phyloP scores from a whole-genome alignment of 228 moss, liverwort and hornwort genomes.

The Sphagnum fallax region DNA sequence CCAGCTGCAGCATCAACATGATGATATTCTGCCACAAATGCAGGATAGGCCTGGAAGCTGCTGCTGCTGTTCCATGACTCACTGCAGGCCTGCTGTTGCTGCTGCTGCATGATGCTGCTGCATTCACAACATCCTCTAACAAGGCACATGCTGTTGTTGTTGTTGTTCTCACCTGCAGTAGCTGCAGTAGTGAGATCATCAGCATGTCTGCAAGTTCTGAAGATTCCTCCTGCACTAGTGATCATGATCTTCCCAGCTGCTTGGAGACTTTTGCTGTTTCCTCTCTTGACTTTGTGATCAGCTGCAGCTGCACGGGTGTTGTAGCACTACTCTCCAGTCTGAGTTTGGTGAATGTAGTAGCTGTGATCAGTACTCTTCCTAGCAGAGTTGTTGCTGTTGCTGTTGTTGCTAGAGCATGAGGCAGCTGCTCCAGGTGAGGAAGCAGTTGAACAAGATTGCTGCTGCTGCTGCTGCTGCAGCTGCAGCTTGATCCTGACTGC shows the following conservation, averaged over 20 bases:
- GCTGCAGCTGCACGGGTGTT: slow-evolving; percentile 23
- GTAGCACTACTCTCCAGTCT: slow-evolving; percentile 36
- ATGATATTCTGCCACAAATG: too few species aligned
- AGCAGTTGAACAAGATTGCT: too few species aligned
- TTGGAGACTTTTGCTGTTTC: slow-evolving; percentile 13
- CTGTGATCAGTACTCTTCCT: too few species aligned
- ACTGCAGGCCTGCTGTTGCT: too few species aligned
- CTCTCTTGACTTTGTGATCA: slow-evolving; percentile 38
- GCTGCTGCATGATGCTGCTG: slow-evolving; percentile 11
- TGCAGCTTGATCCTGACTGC: too few species aligned
- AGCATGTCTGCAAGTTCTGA: too few species aligned
- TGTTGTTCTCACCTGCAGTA: slow-evolving; percentile 15
- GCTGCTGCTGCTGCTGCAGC: too few species aligned
- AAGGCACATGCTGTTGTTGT: slow-evolving; percentile 24
- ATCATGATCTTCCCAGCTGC: too few species aligned
- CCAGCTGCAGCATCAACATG: too few species aligned
- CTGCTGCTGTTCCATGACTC: slow-evolving; percentile 4
- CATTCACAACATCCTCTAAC: slow-evolving; percentile 75
- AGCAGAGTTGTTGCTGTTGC: slow-evolving; percentile 11
- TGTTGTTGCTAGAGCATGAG: slow-evolving; percentile 20
- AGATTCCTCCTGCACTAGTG: too few species aligned
- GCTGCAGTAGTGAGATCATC: not conserved
- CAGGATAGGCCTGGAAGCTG: too few species aligned
- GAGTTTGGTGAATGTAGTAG: slow-evolving; percentile 25
- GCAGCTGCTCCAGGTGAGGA: not conserved